phyloP scores from a whole-genome alignment of 2,329 filamentous ascomycete species.

The Hansfordia pulvinata region DNA sequence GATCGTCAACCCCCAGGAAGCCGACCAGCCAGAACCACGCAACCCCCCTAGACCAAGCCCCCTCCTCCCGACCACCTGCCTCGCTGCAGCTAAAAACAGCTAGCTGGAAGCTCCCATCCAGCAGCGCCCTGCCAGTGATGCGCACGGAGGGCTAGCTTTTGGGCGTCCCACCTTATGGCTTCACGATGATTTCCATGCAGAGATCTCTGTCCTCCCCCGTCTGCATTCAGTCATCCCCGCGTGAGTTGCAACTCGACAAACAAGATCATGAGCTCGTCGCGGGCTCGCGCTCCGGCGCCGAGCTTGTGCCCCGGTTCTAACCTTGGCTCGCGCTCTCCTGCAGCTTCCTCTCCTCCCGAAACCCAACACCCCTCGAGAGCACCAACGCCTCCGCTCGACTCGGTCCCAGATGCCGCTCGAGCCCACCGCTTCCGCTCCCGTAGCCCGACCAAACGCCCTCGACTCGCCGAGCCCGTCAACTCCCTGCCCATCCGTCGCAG shows the following conservation, averaged over 20 bases:
- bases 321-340: slow-evolving; percentile 6
- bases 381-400: slow-evolving; percentile 40
- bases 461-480: slow-evolving; percentile 29
- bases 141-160: slow-evolving; percentile 18
- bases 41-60: too few species aligned
- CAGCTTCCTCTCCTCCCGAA: slow-evolving; percentile 37
- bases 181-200: slow-evolving; percentile 49
- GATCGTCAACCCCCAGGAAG: too few species aligned
- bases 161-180: slow-evolving; percentile 23
- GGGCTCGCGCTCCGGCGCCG: not conserved
- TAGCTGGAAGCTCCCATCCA: slow-evolving; percentile 12
- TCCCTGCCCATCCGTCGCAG: slow-evolving; percentile 26
- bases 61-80: too few species aligned
- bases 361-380: slow-evolving; percentile 37
- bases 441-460: slow-evolving; percentile 30
- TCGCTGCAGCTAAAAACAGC: too few species aligned
- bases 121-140: slow-evolving; percentile 17
- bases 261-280: not conserved
- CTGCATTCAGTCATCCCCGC: slow-evolving; percentile 39
- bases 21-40: too few species aligned
- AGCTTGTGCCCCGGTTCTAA: slow-evolving; percentile 10
- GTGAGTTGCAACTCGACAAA: slow-evolving; percentile 32
- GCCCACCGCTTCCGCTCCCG: slow-evolving; percentile 37
- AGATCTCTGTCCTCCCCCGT: slow-evolving; percentile 49
- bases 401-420: slow-evolving; percentile 33